Evolutionary conservation across 169 alveolate genomes (phyloP), one percentile per base, ranked within the genome.

Genomic region (Eimeria tenella): DNA sequence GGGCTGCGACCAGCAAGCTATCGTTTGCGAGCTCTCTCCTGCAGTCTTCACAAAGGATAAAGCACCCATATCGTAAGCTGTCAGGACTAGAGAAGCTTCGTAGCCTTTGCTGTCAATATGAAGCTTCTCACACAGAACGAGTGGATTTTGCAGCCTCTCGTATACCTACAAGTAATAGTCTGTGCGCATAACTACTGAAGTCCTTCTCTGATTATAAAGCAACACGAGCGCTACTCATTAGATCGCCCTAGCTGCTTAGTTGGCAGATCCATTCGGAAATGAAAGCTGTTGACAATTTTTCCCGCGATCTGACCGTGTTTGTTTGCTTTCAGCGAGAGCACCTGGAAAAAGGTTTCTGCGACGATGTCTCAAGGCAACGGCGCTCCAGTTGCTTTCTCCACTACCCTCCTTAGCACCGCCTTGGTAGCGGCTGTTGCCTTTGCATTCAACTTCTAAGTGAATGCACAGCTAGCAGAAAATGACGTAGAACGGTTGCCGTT

Each of bases 11-110:
- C 63, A 84, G 56, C 4, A 23, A 21, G 91, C 42, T 17, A 6
- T 84, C 58, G 91, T 31, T 42, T 84, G 91, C 91, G 77, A 58
- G 91, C 81, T 84, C 63, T 7, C 49, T 15, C 91, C 91, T 19
- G 42, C 81, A 5, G 63, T 49, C 53, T 49, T 84, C 60, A 19
- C 4, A n/a, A 56, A 60, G 0, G 81, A n/a, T 0, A 5, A 15
- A 42, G 49, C 81, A 11, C 91, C 91, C 42, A 84, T 84, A 60
- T 60, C 50, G 91, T 84, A 31, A 84, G 91, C 19, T 31, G 19
- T 58, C 65, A 7, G 79, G 42, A 31, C 42, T 31, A 31, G 42
- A 31, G 42, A 2, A 31, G 42, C 0, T 31, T 31, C 42, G 0
- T 31, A 31, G 42, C 42, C 42, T 31, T 31, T 31, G 0, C 42